Conservation (phyloP, 768 basidiomycete genomes). For the Tulasnella sp. region DNA sequence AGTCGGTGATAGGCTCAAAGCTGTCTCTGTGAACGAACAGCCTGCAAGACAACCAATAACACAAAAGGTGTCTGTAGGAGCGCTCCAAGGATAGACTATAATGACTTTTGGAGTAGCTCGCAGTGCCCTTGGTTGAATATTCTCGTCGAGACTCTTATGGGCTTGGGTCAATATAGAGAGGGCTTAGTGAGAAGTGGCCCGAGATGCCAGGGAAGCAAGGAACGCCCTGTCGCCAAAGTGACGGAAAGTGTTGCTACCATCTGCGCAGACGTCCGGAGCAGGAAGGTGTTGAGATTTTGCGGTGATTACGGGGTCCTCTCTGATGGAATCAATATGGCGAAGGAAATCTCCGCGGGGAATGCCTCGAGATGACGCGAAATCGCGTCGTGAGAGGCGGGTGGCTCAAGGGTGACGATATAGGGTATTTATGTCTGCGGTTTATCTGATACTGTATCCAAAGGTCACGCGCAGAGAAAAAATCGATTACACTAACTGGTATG, state of each 20-base stretch:
- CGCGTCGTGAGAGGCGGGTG: conserved; percentile 20
- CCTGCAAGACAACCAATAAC: conserved; percentile 37
- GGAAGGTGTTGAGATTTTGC: not conserved
- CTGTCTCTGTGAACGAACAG: not conserved
- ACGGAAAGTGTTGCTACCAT: conserved; percentile 33
- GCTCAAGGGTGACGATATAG: conserved; percentile 37
- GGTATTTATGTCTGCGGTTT: conserved; percentile 39
- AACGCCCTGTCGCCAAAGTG: conserved; percentile 38
- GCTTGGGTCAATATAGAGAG: not conserved
- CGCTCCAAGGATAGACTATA: conserved; percentile 32
- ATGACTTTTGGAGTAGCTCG: conserved; percentile 35
- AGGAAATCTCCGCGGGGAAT: not conserved
- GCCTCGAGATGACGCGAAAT: not conserved
- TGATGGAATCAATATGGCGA: not conserved
- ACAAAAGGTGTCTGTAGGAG: conserved; percentile 37
- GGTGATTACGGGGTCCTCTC: not conserved
- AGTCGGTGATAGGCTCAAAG: not conserved
- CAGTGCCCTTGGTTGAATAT: not conserved
- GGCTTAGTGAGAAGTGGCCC: not conserved
- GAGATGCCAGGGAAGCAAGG: not conserved
- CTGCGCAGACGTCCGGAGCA: not conserved
- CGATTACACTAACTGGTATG: conserved; percentile 38
- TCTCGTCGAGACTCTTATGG: not conserved
- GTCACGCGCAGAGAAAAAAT: not conserved
- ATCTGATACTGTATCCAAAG: not conserved